Percentiles rank a stretch among this genome's conserved stretches.
These are phyloP conservation scores for Aspergillus felis DNA, from an alignment of 2,329 filamentous ascomycete genomes.

Conservation along the genomic window DNA sequence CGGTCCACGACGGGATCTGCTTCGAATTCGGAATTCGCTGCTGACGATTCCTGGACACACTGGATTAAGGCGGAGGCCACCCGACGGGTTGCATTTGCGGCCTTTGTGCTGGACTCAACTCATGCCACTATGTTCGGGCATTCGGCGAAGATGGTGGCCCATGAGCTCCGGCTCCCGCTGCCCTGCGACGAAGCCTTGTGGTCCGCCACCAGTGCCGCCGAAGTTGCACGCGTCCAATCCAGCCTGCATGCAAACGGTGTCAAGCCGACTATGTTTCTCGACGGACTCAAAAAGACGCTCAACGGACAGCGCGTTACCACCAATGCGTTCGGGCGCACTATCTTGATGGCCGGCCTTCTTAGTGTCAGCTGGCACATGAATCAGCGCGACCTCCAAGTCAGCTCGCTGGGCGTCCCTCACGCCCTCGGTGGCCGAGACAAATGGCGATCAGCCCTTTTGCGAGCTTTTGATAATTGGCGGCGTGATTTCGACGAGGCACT, in stretches of 20 bases:
- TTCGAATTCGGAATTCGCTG: conserved; percentile 57
- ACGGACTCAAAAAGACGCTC: conserved; percentile 83
- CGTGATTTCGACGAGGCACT: conserved; percentile 82
- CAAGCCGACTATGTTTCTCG: conserved; percentile 81
- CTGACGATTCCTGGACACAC: conserved; percentile 89
- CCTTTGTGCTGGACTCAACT: conserved; percentile 91
- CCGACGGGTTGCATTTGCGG: conserved; percentile 82
- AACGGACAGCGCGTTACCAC: conserved; percentile 82
- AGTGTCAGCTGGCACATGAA: conserved; percentile 98
- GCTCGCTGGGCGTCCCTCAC: conserved; percentile 73
- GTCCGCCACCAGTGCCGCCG: conserved; percentile 82
- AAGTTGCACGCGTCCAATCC: conserved; percentile 79
- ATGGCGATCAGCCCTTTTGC: conserved; percentile 80
- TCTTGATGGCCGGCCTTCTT: conserved; percentile 88
- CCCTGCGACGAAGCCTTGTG: conserved; percentile 92
- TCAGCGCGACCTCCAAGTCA: conserved; percentile 88
- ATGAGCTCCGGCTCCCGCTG: conserved; percentile 86
- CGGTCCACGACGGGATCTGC: conserved; percentile 35
- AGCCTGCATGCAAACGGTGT: conserved; percentile 76
- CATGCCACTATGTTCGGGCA: conserved; percentile 98
- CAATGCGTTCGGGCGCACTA: conserved; percentile 87
- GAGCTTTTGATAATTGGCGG: conserved; percentile 92
- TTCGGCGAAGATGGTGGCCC: conserved; percentile 92
- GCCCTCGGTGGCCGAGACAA: conserved; percentile 83
- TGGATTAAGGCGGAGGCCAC: conserved; percentile 96